phyloP scores from a whole-genome alignment of 352 stramenopile genomes.

The Globisporangium uncinulatum region DNA sequence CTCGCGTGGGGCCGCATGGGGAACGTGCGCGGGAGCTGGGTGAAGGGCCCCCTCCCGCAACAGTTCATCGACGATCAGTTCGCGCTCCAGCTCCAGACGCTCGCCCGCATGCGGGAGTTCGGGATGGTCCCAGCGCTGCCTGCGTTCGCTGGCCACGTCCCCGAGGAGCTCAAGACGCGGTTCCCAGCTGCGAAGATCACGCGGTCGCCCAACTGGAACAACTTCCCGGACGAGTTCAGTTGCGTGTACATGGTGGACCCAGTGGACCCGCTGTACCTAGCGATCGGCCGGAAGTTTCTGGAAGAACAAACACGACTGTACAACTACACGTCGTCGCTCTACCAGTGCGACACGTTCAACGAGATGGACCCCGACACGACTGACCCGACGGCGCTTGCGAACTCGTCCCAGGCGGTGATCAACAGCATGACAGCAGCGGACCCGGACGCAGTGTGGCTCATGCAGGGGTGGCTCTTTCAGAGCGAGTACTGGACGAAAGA shows the following conservation, averaged over 20 bases:
- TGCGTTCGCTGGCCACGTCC: conserved; percentile 86
- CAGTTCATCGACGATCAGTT: conserved; percentile 83
- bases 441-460: conserved; percentile 74
- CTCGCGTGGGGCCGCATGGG: conserved; percentile 89
- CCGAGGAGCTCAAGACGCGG: conserved; percentile 66
- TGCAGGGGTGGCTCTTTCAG: conserved; percentile 80
- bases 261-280: conserved; percentile 73
- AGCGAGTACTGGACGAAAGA: conserved; percentile 70
- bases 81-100: conserved; percentile 68
- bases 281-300: conserved; percentile 79
- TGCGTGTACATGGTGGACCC: conserved; percentile 82
- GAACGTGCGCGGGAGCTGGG: conserved; percentile 83
- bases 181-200: conserved; percentile 78
- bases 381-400: conserved; percentile 34
- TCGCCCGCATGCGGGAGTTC: conserved; percentile 81
- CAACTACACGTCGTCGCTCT: conserved; percentile 69
- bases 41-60: conserved; percentile 76
- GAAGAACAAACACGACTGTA: conserved; percentile 57
- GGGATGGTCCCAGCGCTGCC: conserved; percentile 90
- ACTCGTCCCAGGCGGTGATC: conserved; percentile 62
- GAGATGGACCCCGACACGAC: conserved; percentile 76
- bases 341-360: conserved; percentile 82
- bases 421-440: conserved; percentile 66
- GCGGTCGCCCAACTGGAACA: conserved; percentile 73
- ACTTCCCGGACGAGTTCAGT: conserved; percentile 76